Evolutionary conservation across 805 yeast species (phyloP).

Genomic region (Pichia phayaonensis): DNA sequence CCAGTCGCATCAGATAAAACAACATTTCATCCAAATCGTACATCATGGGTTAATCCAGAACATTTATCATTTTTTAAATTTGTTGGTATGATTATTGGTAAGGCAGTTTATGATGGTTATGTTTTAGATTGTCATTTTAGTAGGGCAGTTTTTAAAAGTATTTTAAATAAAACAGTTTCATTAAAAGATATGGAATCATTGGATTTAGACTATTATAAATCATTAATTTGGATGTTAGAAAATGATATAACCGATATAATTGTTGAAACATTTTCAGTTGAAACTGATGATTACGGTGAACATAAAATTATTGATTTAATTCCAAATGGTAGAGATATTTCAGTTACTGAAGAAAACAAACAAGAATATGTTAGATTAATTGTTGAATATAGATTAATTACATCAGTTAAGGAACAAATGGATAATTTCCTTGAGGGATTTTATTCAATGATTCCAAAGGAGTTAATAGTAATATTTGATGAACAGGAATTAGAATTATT

Average conservation of each 20-base stretch:
- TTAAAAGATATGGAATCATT: slow-evolving; percentile 91
- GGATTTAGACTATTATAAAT: slow-evolving; percentile 87
- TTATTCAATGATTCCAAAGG: slow-evolving; percentile 81
- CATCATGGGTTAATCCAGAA: slow-evolving; percentile 89
- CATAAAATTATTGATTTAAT: slow-evolving; percentile 75
- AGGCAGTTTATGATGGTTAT: slow-evolving; percentile 82
- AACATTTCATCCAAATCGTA: slow-evolving; percentile 90
- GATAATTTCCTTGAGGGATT: slow-evolving; percentile 80
- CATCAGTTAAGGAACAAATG: slow-evolving; percentile 82
- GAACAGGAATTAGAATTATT: slow-evolving; percentile 92
- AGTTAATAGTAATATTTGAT: slow-evolving; percentile 78
- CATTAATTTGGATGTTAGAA: slow-evolving; percentile 91
- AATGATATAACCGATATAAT: slow-evolving; percentile 94
- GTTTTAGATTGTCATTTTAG: slow-evolving; percentile 91
- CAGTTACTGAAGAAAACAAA: slow-evolving; percentile 87
- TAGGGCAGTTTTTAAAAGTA: slow-evolving; percentile 85
- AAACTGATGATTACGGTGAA: slow-evolving; percentile 89
- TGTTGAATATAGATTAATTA: slow-evolving; percentile 78
- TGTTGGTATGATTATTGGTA: slow-evolving; percentile 89
- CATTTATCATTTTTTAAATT: slow-evolving; percentile 89
- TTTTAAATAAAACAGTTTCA: slow-evolving; percentile 72
- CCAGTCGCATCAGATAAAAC: slow-evolving; percentile 91
- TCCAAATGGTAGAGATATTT: slow-evolving; percentile 72
- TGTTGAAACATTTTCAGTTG: slow-evolving; percentile 90
- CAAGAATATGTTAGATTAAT: slow-evolving; percentile 79